Evolutionary conservation across 768 basidiomycete genomes (phyloP), one percentile per base, ranked within the genome.

Genomic region (Pilatotrama ljubarskyi): DNA sequence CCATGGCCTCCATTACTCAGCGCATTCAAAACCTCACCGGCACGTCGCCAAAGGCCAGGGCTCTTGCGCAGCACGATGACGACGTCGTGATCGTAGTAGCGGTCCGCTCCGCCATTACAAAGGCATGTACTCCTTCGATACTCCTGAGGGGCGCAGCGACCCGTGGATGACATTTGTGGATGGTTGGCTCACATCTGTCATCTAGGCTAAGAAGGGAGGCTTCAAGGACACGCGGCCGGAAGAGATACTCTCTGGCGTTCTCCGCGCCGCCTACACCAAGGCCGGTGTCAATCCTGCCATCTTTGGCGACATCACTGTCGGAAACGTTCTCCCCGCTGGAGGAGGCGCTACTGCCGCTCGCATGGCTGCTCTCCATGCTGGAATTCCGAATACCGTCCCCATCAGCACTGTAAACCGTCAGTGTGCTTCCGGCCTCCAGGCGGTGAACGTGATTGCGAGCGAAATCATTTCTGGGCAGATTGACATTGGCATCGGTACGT

Each of bases 11-110:
- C 35, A 43, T 66, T 61, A 55, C 61, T 18, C 66, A 70, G 47
- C 57, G 64, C 49, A 60, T 68, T 44, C 58, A 61, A 29, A 62
- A 64, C 63, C 25, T 66, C 29, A 22, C 65, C 47, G 58, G 58
- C 24, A 40, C 58, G 3, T 71, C 59, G 80, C 93, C 50, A 22
- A 90, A 84, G 71, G 77, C 85, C 22, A 78, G 78, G 59, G 64
- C 93, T 22, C 82, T 95, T 49, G 77, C 83, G 68, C 88, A 92
- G 77, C 77, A 83, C 67, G 87, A 90, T 62, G 82, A 91, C 72
- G 94, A 96, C 74, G 88, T 98, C 14, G 96, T 98, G 64, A 90
- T 98, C 71, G 85, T 93, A 68, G 77, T 86, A 11, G 95, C 95
- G 20, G 83, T 93, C 48, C 87, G 97, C 63, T 93, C 95, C 44